These are phyloP conservation scores for Teratosphaeria zuluensis DNA, from an alignment of 2,329 filamentous ascomycete species.

Conservation along the genomic window DNA sequence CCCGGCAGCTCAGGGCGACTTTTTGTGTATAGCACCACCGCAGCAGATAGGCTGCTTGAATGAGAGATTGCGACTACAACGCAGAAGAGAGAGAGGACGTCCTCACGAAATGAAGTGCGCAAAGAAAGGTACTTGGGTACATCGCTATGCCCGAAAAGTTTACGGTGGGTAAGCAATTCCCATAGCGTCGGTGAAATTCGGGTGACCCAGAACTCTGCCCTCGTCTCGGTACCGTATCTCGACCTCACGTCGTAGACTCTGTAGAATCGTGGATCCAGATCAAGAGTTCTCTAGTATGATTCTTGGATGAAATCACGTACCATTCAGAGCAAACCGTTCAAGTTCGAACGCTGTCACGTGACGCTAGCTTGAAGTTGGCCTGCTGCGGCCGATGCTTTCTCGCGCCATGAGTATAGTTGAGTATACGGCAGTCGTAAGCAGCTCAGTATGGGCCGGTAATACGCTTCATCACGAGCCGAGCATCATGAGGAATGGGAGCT, in stretches of 20 bases:
- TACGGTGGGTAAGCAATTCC: background rate
- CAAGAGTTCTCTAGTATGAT: background rate
- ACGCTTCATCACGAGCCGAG: background rate
- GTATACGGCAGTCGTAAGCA: background rate
- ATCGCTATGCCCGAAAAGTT: background rate
- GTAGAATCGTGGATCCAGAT: background rate
- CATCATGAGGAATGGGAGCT: background rate
- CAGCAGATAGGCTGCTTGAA: background rate
- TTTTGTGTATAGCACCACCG: background rate
- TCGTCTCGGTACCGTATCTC: background rate
- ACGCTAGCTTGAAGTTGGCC: background rate
- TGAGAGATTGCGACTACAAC: background rate
- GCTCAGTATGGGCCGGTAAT: background rate
- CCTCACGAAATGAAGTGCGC: background rate
- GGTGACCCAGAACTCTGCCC: background rate
- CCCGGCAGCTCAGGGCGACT: background rate
- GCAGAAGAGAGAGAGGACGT: background rate
- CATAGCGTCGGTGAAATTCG: background rate
- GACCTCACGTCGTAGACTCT: background rate
- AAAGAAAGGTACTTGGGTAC: background rate
- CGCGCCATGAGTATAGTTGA: background rate
- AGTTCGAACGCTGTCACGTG: background rate
- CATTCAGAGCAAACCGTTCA: background rate
- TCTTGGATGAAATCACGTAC: too few relatives aligned
- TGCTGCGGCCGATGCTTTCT: background rate